phyloP scores from a whole-genome alignment of 805 yeast genomes.

The Monosporozyma yasuniensis region DNA sequence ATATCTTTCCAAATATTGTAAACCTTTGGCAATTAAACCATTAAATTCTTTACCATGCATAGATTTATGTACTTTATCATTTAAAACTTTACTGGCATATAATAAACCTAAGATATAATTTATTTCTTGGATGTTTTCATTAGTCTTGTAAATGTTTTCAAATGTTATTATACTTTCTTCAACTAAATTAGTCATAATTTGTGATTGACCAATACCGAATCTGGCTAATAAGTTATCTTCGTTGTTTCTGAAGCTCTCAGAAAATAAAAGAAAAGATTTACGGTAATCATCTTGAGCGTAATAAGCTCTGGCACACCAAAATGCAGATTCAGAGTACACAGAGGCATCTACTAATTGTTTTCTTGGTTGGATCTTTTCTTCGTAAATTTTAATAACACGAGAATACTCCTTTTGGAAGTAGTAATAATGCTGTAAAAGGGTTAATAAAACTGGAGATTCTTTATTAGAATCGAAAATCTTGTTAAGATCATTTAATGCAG shows the following conservation, averaged over 20 bases:
- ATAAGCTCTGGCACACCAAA: conserved; percentile 80
- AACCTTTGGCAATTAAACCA: conserved; percentile 41
- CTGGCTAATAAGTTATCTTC: conserved; percentile 60
- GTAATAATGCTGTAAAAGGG: conserved; percentile 60
- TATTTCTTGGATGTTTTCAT: conserved; percentile 66
- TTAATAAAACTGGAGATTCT: conserved; percentile 51
- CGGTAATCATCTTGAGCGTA: conserved; percentile 52
- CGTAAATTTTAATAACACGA: conserved; percentile 48
- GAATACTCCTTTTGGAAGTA: conserved; percentile 59
- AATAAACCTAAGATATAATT: conserved; percentile 68
- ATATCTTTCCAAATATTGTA: conserved; percentile 60
- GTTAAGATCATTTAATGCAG: conserved; percentile 43
- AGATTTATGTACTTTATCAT: conserved; percentile 14
- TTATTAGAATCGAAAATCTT: conserved; percentile 32
- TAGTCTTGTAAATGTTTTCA: conserved; percentile 58
- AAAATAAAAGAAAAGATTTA: conserved; percentile 64
- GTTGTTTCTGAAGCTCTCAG: conserved; percentile 58
- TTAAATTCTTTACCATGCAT: conserved; percentile 10
- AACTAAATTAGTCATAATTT: conserved; percentile 57
- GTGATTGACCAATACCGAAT: conserved; percentile 81
- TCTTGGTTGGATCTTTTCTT: conserved; percentile 36
- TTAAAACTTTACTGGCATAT: conserved; percentile 44
- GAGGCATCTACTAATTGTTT: conserved; percentile 29
- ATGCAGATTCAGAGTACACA: conserved; percentile 52
- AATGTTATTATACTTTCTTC: conserved; percentile 84